phyloP scores from a whole-genome alignment of 352 stramenopile species.

The Phytophthora cactorum region DNA sequence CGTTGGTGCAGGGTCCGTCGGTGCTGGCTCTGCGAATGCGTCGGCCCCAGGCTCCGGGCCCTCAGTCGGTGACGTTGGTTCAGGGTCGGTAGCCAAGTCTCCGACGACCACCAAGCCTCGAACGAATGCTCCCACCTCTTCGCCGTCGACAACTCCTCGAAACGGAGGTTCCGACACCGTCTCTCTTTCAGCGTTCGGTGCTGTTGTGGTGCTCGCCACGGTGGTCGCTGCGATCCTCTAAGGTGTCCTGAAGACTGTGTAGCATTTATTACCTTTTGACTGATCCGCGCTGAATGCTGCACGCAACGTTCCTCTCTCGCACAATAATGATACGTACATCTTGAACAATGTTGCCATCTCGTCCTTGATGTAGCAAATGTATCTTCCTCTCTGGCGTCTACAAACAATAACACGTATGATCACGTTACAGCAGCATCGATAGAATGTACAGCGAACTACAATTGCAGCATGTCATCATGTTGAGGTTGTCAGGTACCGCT shows the following conservation, averaged over 20 bases:
- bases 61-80: conserved; percentile 21
- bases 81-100: conserved; percentile 13
- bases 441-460: conserved; percentile 3
- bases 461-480: conserved; percentile 25
- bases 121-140: conserved; percentile 2
- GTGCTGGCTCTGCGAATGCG: neutral
- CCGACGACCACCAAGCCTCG: conserved; percentile 18
- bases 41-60: conserved; percentile 17
- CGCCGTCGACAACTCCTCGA: conserved; percentile 12
- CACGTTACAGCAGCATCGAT: neutral
- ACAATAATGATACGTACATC: neutral
- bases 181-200: conserved; percentile 20
- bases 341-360: neutral
- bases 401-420: neutral
- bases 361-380: neutral
- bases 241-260: conserved; percentile 5
- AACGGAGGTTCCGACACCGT: conserved; percentile 15
- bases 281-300: conserved; percentile 1
- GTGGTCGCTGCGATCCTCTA: conserved; percentile 28
- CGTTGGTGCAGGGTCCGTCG: conserved; percentile 3
- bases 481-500: conserved; percentile 15
- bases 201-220: conserved; percentile 19
- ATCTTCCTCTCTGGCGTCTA: neutral
- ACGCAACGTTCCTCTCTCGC: neutral
- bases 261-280: neutral